Evolutionary conservation across 2,329 filamentous ascomycete species (phyloP).

Genomic region (Sphaerostilbella broomeana): DNA sequence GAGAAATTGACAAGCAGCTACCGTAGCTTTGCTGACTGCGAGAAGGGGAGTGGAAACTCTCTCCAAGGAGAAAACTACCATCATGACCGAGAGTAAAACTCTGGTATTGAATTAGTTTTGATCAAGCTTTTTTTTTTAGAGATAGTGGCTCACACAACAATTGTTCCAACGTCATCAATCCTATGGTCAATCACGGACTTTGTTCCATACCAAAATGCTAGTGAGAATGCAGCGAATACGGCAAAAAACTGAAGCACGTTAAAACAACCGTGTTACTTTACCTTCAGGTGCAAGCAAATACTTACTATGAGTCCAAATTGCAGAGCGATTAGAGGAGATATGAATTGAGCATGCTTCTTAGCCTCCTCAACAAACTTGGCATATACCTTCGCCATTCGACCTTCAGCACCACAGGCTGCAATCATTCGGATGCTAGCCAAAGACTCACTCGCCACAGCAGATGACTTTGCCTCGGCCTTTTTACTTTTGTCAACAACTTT

Average conservation of each 20-base stretch:
- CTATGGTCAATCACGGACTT: slow-evolving; percentile 41
- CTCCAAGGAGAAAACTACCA: slow-evolving; percentile 51
- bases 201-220: slow-evolving; percentile 58
- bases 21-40: slow-evolving; percentile 50
- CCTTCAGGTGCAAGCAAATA: too few relatives aligned
- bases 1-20: slow-evolving; percentile 53
- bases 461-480: slow-evolving; percentile 48
- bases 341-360: slow-evolving; percentile 40
- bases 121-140: not conserved
- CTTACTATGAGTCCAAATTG: slow-evolving; percentile 47
- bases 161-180: slow-evolving; percentile 43
- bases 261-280: too few relatives aligned
- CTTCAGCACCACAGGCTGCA: slow-evolving; percentile 55
- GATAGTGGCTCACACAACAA: slow-evolving; percentile 43
- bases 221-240: slow-evolving; percentile 45
- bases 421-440: slow-evolving; percentile 56
- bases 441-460: slow-evolving; percentile 54
- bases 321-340: slow-evolving; percentile 43
- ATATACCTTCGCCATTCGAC: slow-evolving; percentile 47
- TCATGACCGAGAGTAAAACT: slow-evolving; percentile 52
- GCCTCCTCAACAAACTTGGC: slow-evolving; percentile 49
- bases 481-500: not conserved
- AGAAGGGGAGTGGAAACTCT: slow-evolving; percentile 52
- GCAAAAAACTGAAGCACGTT: slow-evolving; percentile 41
- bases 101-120: slow-evolving; percentile 19